phyloP scores from a whole-genome alignment of 2,329 filamentous ascomycete genomes.

The Aspergillus neotritici region DNA sequence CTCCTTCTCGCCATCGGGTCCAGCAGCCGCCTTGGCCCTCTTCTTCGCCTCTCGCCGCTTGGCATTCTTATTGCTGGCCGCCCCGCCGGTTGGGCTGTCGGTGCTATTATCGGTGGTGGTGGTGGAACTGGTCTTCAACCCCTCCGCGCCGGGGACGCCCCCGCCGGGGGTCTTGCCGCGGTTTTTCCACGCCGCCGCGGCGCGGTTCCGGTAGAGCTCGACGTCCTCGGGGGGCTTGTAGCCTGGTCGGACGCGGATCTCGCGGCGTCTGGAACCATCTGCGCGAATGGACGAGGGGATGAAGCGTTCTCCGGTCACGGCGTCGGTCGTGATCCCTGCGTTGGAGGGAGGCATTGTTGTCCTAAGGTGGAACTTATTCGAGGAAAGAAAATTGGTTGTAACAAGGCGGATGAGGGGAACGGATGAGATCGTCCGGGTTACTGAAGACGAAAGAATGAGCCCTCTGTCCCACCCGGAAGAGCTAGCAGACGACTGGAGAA shows the following conservation, averaged over 20 bases:
- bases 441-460: background rate
- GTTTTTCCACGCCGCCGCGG: constrained; percentile 76
- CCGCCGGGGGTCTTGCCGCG: constrained; percentile 50
- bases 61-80: constrained; percentile 74
- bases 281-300: constrained; percentile 83
- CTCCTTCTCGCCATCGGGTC: constrained; percentile 14
- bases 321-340: constrained; percentile 68
- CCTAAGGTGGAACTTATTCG: no score
- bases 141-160: constrained; percentile 68
- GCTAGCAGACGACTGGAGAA: no score
- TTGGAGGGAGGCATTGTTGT: constrained; percentile 52
- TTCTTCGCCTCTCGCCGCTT: constrained; percentile 66
- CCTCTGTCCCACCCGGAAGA: no score
- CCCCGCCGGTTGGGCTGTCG: constrained; percentile 36
- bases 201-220: constrained; percentile 90
- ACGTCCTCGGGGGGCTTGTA: constrained; percentile 94
- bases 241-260: constrained; percentile 88
- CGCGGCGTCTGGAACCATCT: constrained; percentile 86
- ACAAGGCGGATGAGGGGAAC: background rate
- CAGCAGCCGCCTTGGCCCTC: constrained; percentile 46
- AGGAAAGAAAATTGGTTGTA: background rate
- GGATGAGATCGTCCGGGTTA: no score
- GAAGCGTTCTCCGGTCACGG: constrained; percentile 70
- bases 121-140: constrained; percentile 47
- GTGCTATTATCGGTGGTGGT: constrained; percentile 25